Evolutionary conservation across 306 rosid genomes (phyloP).

Genomic region (Casuarina equisetifolia): DNA sequence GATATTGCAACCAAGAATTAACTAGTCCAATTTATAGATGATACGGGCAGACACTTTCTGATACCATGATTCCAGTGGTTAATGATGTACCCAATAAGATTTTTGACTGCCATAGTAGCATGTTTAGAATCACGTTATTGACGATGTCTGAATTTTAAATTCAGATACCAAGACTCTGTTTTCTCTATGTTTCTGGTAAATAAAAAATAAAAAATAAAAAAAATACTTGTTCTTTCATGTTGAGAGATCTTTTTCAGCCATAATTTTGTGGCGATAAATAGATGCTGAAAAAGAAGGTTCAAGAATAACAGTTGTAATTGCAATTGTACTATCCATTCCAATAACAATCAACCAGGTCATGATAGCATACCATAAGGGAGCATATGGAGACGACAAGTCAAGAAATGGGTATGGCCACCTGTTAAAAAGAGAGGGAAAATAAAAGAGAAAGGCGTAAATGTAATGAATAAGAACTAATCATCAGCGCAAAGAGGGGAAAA

Average conservation of each 20-base stretch:
- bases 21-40: background rate
- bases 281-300: background rate
- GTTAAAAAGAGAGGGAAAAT: background rate
- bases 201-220: background rate
- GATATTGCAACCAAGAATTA: background rate
- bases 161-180: background rate
- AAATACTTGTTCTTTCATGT: background rate
- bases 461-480: background rate
- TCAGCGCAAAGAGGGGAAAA: background rate
- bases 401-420: constrained; percentile 99
- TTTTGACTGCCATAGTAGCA: background rate
- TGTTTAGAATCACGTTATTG: background rate
- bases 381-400: constrained; percentile 66
- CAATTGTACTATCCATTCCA: background rate
- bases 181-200: background rate
- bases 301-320: constrained; percentile 7
- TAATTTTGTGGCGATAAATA: background rate
- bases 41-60: background rate
- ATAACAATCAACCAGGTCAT: constrained; percentile 3
- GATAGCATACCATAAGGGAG: constrained; percentile 78
- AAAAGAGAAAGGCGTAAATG: too few relatives aligned
- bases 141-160: background rate
- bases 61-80: background rate
- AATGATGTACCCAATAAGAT: background rate
- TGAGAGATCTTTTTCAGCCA: background rate